Conservation (phyloP, 2,329 filamentous ascomycete genomes). For the Colletotrichum liriopes region DNA sequence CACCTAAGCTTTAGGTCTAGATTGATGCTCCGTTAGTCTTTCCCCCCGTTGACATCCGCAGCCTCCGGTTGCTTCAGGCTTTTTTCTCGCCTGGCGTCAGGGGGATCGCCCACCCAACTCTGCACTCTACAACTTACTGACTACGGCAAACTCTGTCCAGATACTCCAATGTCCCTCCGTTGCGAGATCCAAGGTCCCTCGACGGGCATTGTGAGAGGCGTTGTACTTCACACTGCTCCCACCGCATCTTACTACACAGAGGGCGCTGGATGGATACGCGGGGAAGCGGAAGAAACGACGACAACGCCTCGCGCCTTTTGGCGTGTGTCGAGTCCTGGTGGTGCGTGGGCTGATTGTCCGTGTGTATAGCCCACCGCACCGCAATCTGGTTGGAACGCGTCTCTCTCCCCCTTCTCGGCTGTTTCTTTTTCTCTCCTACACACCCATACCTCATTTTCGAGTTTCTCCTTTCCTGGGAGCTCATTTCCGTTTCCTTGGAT, state of each 20-base stretch:
- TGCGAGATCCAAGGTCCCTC: not conserved
- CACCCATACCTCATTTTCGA: not conserved
- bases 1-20: constrained; percentile 1
- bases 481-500: constrained; percentile 18
- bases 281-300: constrained; percentile 20
- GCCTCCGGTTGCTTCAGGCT: not conserved
- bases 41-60: constrained; percentile 11
- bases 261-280: constrained; percentile 32
- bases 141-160: not conserved
- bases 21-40: not conserved
- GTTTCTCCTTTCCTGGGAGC: not conserved
- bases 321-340: constrained; percentile 29
- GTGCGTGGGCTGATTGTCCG: constrained; percentile 30
- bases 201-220: not conserved
- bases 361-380: constrained; percentile 1
- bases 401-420: not conserved
- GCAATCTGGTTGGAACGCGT: constrained; percentile 17
- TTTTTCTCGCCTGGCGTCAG: constrained; percentile 19
- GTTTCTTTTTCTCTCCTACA: not conserved
- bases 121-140: not conserved
- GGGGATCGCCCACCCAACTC: constrained; percentile 6
- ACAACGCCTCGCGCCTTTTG: constrained; percentile 13
- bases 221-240: not conserved
- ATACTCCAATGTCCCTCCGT: not conserved
- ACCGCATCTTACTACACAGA: not conserved